phyloP scores from a whole-genome alignment of 352 stramenopile species.

The Lagenidium giganteum region DNA sequence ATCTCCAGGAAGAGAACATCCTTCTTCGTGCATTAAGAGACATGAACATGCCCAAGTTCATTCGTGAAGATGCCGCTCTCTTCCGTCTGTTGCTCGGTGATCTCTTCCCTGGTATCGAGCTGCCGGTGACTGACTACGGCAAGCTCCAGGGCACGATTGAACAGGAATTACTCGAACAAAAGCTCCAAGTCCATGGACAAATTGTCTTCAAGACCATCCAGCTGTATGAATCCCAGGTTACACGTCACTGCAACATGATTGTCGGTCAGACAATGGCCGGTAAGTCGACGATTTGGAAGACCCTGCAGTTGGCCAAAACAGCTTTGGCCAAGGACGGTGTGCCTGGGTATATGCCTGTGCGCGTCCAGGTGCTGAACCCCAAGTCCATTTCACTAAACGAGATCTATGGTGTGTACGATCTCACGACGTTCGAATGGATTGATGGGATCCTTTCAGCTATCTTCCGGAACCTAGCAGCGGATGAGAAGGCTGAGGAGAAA shows the following conservation, averaged over 20 bases:
- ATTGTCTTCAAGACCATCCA: constrained; percentile 96
- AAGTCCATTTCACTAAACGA: constrained; percentile 89
- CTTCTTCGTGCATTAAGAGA: constrained; percentile 94
- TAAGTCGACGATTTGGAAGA: constrained; percentile 88
- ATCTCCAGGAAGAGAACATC: constrained; percentile 94
- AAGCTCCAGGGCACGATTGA: constrained; percentile 88
- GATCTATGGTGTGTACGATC: constrained; percentile 89
- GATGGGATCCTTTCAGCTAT: constrained; percentile 82
- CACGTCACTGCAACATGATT: constrained; percentile 93
- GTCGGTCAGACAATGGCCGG: constrained; percentile 90
- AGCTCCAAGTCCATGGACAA: constrained; percentile 84
- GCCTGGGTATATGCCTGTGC: constrained; percentile 75
- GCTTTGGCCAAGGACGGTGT: constrained; percentile 68
- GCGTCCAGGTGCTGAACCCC: constrained; percentile 82
- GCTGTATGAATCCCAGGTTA: constrained; percentile 93
- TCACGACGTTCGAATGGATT: constrained; percentile 85
- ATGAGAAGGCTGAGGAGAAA: constrained; percentile 76
- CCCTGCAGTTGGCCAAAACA: constrained; percentile 65
- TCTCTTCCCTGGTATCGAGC: constrained; percentile 85
- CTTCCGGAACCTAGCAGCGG: constrained; percentile 68
- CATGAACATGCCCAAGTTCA: constrained; percentile 95
- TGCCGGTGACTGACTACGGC: constrained; percentile 89
- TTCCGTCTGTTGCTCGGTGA: constrained; percentile 89
- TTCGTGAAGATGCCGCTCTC: constrained; percentile 89
- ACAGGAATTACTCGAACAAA: constrained; percentile 74